Conservation (phyloP, 2,329 filamentous ascomycete genomes). For the Epichloe scottii region DNA sequence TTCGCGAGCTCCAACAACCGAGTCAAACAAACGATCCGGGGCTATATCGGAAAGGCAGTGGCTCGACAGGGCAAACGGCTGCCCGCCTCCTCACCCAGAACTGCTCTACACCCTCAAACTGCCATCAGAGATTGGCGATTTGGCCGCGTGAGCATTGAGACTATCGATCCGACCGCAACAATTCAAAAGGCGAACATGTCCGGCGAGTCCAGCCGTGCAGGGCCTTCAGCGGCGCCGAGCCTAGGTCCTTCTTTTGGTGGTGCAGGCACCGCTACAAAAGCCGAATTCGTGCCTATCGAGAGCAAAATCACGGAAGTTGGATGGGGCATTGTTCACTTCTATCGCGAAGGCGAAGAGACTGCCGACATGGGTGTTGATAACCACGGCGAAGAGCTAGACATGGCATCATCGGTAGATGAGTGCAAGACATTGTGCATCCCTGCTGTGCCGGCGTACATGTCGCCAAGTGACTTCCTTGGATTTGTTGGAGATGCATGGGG, state of each 20-base stretch:
- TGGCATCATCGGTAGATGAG: conserved; percentile 34
- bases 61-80: conserved; percentile 26
- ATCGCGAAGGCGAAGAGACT: conserved; percentile 71
- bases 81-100: conserved; percentile 28
- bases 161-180: conserved; percentile 51
- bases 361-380: conserved; percentile 25
- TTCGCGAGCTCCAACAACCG: conserved; percentile 20
- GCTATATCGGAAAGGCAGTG: conserved; percentile 28
- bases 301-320: conserved; percentile 65
- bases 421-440: conserved; percentile 88
- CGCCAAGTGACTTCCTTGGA: conserved; percentile 77
- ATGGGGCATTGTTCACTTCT: conserved; percentile 90
- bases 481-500: conserved; percentile 84
- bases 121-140: conserved; percentile 66
- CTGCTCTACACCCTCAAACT: conserved; percentile 33
- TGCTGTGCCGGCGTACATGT: conserved; percentile 88
- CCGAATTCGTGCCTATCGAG: conserved; percentile 59
- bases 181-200: conserved; percentile 18
- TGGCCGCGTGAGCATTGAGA: conserved; percentile 64
- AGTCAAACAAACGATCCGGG: conserved; percentile 23
- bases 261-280: conserved; percentile 69
- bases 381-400: conserved; percentile 17
- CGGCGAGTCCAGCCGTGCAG: conserved; percentile 26
- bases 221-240: conserved; percentile 36
- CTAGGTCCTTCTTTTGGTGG: conserved; percentile 42